A percentile compares a stretch with the other conserved stretches of the same genome.
Conservation (phyloP, 1,139 yeast genomes). For the Nakaseomyces uthaithaninus region DNA sequence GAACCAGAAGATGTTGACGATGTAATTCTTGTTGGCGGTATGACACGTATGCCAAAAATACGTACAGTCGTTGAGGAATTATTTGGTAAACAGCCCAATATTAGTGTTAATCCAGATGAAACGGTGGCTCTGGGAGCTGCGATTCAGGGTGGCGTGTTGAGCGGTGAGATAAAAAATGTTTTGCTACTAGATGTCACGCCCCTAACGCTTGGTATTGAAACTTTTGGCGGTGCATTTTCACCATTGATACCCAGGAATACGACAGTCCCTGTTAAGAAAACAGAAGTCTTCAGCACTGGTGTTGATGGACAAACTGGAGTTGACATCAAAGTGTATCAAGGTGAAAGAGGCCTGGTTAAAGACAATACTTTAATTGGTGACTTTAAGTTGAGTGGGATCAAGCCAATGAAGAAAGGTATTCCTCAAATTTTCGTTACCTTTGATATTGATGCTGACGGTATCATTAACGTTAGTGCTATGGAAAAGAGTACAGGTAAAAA, state of each 20-base stretch:
- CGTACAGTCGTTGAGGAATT: conserved; percentile 47
- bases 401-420: conserved; percentile 64
- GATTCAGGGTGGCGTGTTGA: conserved; percentile 69
- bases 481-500: conserved; percentile 52
- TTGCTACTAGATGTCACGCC: conserved; percentile 72
- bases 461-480: conserved; percentile 62
- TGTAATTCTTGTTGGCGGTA: conserved; percentile 70
- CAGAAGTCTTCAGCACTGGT: conserved; percentile 70
- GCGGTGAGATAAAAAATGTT: conserved; percentile 67
- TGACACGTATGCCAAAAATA: conserved; percentile 79
- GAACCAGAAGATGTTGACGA: conserved; percentile 58
- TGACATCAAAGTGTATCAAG: conserved; percentile 69
- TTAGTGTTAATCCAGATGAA: conserved; percentile 71
- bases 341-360: conserved; percentile 65
- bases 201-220: conserved; percentile 69
- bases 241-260: conserved; percentile 71
- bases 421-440: conserved; percentile 70
- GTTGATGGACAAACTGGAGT: conserved; percentile 83
- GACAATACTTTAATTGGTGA: conserved; percentile 69
- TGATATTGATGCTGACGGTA: conserved; percentile 78
- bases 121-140: conserved; percentile 84
- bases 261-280: conserved; percentile 63
- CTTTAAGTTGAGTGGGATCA: conserved; percentile 59
- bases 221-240: conserved; percentile 73
- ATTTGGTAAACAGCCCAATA: conserved; percentile 53